These are phyloP conservation scores for Saturnispora gosingensis DNA, from an alignment of 805 yeast genomes.

Conservation along the genomic window DNA sequence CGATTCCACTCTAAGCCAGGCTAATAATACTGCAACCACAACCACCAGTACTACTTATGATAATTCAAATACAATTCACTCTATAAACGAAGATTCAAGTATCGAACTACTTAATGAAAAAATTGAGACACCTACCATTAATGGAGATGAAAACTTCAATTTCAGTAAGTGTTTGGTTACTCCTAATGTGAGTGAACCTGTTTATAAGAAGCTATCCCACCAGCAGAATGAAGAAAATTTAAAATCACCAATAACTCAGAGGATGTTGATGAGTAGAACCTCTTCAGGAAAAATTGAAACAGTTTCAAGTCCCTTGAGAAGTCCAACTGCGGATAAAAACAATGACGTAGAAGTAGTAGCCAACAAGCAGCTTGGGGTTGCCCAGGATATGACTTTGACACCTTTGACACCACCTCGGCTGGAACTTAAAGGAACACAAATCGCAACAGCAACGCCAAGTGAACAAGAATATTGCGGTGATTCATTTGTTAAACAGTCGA, in stretches of 20 bases:
- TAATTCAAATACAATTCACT: neutral
- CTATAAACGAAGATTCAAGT: neutral
- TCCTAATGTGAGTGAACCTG: slow-evolving; percentile 4
- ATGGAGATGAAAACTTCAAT: neutral
- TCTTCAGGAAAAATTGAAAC: slow-evolving; percentile 2
- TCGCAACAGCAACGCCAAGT: neutral
- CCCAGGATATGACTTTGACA: neutral
- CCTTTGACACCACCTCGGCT: neutral
- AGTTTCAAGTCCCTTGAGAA: neutral
- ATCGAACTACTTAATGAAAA: neutral
- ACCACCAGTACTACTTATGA: neutral
- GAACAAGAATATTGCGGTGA: neutral
- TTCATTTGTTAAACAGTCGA: neutral
- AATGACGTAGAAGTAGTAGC: neutral
- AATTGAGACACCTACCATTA: neutral
- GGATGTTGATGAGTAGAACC: slow-evolving; percentile 6
- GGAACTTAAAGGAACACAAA: neutral
- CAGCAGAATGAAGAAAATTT: neutral
- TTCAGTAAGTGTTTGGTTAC: neutral
- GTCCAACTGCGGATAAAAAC: neutral
- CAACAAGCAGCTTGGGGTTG: neutral
- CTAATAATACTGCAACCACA: neutral
- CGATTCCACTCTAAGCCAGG: neutral
- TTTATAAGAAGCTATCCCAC: slow-evolving; percentile 3
- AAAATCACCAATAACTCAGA: slow-evolving; percentile 2